These are phyloP conservation scores for Penicillium lividum DNA, from an alignment of 495 filamentous ascomycete species.

Conservation along the genomic window DNA sequence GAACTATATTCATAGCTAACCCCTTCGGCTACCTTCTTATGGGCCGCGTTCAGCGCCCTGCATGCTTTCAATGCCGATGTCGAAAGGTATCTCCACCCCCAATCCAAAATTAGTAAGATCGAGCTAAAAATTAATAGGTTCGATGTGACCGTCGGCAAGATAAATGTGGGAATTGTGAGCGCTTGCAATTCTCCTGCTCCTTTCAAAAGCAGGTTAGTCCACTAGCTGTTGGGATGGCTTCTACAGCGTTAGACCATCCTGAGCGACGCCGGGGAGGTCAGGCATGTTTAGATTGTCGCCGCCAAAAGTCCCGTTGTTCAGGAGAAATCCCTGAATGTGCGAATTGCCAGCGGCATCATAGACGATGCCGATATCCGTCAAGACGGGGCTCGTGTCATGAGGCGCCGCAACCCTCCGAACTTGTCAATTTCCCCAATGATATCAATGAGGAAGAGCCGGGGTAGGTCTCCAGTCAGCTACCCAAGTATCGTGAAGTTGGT, in stretches of 20 bases:
- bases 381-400: background rate
- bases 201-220: conserved; percentile 6
- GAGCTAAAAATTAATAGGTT: conserved; percentile 13
- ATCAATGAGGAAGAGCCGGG: background rate
- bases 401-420: background rate
- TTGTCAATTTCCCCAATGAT: background rate
- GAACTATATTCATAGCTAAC: too few species aligned
- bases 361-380: conserved; percentile 10
- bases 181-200: conserved; percentile 17
- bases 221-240: background rate
- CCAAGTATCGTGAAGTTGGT: background rate
- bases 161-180: conserved; percentile 19
- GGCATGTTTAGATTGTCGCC: conserved; percentile 19
- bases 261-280: conserved; percentile 14
- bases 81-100: conserved; percentile 13
- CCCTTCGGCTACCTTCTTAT: conserved; percentile 2
- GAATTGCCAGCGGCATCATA: conserved; percentile 6
- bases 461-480: background rate
- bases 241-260: background rate
- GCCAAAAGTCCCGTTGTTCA: conserved; percentile 19
- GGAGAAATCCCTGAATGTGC: conserved; percentile 15
- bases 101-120: background rate
- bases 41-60: conserved; percentile 13
- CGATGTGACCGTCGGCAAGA: conserved; percentile 19
- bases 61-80: conserved; percentile 23